A percentile compares a stretch with the other conserved stretches of the same genome.
Conservation (phyloP, 768 basidiomycete genomes). For the Tricholomella constricta region DNA sequence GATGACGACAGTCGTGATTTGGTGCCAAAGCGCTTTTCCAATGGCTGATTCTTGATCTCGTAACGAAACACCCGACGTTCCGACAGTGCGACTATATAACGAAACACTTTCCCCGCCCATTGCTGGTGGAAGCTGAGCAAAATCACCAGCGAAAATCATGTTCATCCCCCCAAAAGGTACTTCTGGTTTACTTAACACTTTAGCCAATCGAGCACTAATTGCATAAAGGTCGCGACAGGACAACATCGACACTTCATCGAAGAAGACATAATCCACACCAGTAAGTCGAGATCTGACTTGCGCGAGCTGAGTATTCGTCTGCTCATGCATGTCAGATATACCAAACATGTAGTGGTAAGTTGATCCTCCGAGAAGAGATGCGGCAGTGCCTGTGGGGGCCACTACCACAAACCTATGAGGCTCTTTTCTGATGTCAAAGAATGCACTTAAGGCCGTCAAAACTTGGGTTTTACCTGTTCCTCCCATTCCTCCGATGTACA, state of each 20-base stretch:
- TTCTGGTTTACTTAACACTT: background rate
- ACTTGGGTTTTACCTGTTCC: constrained; percentile 35
- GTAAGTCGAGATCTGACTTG: constrained; percentile 19
- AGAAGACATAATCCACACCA: constrained; percentile 39
- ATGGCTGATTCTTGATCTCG: background rate
- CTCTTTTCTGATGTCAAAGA: background rate
- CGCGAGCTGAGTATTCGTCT: constrained; percentile 2
- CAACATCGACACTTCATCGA: constrained; percentile 48
- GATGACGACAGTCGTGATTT: too few relatives aligned
- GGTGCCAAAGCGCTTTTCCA: too few relatives aligned
- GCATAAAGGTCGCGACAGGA: constrained; percentile 29
- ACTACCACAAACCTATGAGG: constrained; percentile 5
- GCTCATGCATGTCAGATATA: constrained; percentile 19
- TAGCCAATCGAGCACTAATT: constrained; percentile 26
- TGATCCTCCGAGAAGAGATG: constrained; percentile 31
- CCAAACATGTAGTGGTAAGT: constrained; percentile 39
- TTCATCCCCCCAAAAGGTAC: background rate
- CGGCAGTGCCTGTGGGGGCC: constrained; percentile 33
- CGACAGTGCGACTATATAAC: too few relatives aligned
- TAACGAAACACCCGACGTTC: background rate
- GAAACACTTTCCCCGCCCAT: background rate
- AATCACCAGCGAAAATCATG: background rate
- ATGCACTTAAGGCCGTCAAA: constrained; percentile 16
- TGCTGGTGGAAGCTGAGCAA: too few relatives aligned
- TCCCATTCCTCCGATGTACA: constrained; percentile 37